Evolutionary conservation across 2,329 filamentous ascomycete genomes (phyloP), one percentile per base, ranked within the genome.

Genomic region (Ophiocordyceps camponoti-rufipedis): DNA sequence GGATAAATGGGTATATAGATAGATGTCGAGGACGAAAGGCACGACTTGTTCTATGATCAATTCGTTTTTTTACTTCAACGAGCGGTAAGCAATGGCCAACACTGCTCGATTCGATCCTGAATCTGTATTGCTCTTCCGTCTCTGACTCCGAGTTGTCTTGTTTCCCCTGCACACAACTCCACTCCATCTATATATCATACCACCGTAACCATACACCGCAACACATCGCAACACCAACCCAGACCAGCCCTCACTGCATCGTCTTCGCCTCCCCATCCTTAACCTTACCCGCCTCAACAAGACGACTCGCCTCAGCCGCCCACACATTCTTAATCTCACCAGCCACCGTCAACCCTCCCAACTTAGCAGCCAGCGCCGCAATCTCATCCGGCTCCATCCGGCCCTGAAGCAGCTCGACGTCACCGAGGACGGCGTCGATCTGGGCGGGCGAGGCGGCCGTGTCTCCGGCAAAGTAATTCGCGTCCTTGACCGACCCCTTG

Each of bases 351-450:
- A 85, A 72, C 41, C 78, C 76, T 56, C 78, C 81, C 48, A 98
- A 76, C 69, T 89, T 89, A 55, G 69, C 72, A 33, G 88, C 86
- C 48, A 98, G 69, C 19, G 73, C 74, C 39, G 88, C 88, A 56
- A 96, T 78, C 73, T 96, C 88, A 54, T 95, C 89, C 46, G 83
- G 70, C 53, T 94, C 88, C 53, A 94, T 79, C 75, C 89, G 94
- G 65, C 72, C 71, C 67, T 94, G 86, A 49, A 98, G 66, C 19
- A 82, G 68, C 58, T 98, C 93, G 43, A 94, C 84, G 53, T 95
- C 89, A 55, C 74, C 75, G 35, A 96, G 73, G 2, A 91, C 85
- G 31, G 72, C 68, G 58, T 96, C 88, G 53, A 98, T 85, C 59
- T 85, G 77, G 11, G 76, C 68, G 13, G 85, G 71, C n/a, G 82